Conservation (phyloP, 2,329 filamentous ascomycete genomes). For the Harringtonia lauricola region DNA sequence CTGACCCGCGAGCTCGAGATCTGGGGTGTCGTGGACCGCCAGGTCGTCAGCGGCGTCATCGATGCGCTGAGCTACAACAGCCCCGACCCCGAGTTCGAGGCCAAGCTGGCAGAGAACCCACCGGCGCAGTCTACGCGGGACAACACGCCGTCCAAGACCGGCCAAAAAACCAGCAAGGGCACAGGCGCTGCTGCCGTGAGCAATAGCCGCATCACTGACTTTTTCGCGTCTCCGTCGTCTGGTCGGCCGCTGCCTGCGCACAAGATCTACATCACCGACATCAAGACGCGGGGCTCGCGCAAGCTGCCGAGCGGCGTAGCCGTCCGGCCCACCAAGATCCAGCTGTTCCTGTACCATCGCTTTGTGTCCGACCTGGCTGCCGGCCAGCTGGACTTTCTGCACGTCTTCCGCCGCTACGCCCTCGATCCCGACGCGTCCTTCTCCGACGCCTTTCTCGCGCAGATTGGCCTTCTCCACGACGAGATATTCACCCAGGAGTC, state of each 20-base stretch:
- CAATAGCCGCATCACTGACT: constrained; percentile 12
- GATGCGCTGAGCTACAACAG: constrained; percentile 73
- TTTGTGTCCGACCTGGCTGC: constrained; percentile 69
- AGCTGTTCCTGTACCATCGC: constrained; percentile 81
- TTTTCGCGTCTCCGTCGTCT: constrained; percentile 5
- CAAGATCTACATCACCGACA: constrained; percentile 66
- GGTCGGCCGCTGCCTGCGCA: constrained; percentile 7
- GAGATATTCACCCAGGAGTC: constrained; percentile 35
- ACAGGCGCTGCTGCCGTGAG: constrained; percentile 2
- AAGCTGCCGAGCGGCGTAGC: constrained; percentile 53
- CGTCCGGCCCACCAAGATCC: constrained; percentile 67
- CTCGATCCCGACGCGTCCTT: constrained; percentile 57
- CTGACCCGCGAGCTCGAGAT: constrained; percentile 68
- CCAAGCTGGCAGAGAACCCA: no score
- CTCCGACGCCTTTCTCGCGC: constrained; percentile 67
- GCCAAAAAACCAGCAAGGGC: constrained; percentile 13
- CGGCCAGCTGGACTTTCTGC: constrained; percentile 56
- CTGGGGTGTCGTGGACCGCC: constrained; percentile 66
- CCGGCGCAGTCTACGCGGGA: no score
- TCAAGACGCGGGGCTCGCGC: constrained; percentile 69
- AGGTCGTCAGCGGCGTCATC: constrained; percentile 81
- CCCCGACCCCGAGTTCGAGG: constrained; percentile 61
- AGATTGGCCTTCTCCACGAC: constrained; percentile 59
- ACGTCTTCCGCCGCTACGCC: constrained; percentile 60
- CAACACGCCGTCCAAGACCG: constrained; percentile 17